phyloP scores from a whole-genome alignment of 768 basidiomycete species.

The Gelatoporia subvermispora region DNA sequence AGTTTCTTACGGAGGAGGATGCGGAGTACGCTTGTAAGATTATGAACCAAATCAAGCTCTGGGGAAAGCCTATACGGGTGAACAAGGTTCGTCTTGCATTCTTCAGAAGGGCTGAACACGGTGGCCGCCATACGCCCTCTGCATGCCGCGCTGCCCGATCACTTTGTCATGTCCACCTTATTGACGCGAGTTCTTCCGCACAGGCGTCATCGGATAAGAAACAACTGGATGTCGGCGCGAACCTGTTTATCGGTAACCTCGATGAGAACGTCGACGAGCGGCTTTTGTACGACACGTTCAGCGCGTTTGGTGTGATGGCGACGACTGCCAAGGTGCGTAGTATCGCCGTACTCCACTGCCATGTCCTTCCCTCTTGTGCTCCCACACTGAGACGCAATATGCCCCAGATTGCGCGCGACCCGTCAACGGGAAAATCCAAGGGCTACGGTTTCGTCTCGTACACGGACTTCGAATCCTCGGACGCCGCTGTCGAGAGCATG shows the following conservation, averaged over 20 bases:
- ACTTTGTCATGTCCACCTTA: constrained; percentile 11
- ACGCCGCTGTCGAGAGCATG: constrained; percentile 95
- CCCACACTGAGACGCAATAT: background rate
- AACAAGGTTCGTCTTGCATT: constrained; percentile 73
- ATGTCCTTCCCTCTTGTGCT: background rate
- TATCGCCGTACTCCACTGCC: constrained; percentile 5
- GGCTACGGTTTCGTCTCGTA: constrained; percentile 98
- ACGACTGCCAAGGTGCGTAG: constrained; percentile 77
- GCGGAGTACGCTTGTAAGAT: constrained; percentile 99
- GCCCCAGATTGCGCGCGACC: constrained; percentile 84
- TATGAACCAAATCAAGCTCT: constrained; percentile 99
- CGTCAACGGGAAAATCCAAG: constrained; percentile 79
- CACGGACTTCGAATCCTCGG: constrained; percentile 96
- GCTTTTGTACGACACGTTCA: constrained; percentile 90
- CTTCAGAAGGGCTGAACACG: background rate
- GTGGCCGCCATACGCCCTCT: background rate
- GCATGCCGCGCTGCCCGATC: background rate
- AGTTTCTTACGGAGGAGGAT: constrained; percentile 98
- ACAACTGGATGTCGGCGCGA: constrained; percentile 95
- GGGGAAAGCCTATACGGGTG: constrained; percentile 97
- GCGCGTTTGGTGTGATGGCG: constrained; percentile 89
- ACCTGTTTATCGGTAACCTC: constrained; percentile 92
- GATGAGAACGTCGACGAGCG: constrained; percentile 95
- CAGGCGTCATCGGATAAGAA: constrained; percentile 98
- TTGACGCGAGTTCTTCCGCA: constrained; percentile 7